Conservation (phyloP, 345 rosid species). For the Bruguiera gymnorhiza region DNA sequence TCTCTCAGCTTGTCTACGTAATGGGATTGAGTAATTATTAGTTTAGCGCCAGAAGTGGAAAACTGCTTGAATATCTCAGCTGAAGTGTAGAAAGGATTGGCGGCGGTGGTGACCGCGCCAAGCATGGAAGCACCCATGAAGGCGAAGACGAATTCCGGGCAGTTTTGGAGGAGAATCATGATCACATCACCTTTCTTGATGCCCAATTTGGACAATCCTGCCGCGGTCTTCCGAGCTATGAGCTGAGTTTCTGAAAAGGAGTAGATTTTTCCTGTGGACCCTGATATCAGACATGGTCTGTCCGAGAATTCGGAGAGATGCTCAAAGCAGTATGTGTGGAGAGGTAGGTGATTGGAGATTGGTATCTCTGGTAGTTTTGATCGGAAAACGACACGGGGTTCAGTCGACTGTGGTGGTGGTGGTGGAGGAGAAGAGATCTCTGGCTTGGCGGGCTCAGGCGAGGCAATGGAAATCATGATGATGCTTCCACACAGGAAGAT, state of each 20-base stretch:
- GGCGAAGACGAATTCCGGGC: conserved; percentile 72
- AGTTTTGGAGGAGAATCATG: conserved; percentile 84
- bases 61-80: conserved; percentile 69
- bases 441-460: conserved; percentile 19
- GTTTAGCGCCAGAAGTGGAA: conserved; percentile 43
- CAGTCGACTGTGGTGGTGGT: conserved; percentile 8
- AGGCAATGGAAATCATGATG: conserved; percentile 31
- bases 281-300: conserved; percentile 62
- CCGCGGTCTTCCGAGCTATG: conserved; percentile 43
- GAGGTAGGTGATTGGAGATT: conserved; percentile 70
- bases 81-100: conserved; percentile 82
- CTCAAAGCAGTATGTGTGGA: conserved; percentile 71
- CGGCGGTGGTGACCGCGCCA: conserved; percentile 77
- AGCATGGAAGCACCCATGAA: conserved; percentile 89
- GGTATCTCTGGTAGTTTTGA: conserved; percentile 78
- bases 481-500: not conserved
- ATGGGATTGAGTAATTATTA: conserved; percentile 65
- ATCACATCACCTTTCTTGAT: conserved; percentile 69
- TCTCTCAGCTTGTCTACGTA: conserved; percentile 58
- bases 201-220: conserved; percentile 58
- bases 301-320: conserved; percentile 35
- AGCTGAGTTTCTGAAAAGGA: conserved; percentile 55
- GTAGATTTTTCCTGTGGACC: conserved; percentile 45
- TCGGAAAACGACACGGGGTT: conserved; percentile 44
- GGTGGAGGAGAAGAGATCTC: conserved; percentile 18